Base-by-base conservation (phyloP, 306 rosid genomes). In the Lotus japonicus region DNA sequence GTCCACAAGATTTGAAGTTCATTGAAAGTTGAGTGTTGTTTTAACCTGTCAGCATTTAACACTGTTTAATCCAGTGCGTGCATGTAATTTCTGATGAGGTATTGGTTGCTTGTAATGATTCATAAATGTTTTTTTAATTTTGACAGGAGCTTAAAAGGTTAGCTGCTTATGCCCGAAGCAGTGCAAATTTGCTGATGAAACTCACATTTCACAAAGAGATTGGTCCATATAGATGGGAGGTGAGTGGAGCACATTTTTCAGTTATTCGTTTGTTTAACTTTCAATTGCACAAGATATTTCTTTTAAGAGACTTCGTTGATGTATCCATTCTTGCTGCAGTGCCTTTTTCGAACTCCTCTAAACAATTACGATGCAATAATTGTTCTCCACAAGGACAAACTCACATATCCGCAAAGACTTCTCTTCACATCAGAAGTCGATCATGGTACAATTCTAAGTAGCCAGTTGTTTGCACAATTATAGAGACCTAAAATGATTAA, bases 301-400 rank as follows among this genome's bases (percentile, higher is more conserved):
- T 67, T 60, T 58, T 31, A 7, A 33, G 62, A 57, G 10, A 35
- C 46, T 45, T 26, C 44, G 13, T 26, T 18, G 42, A 16, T 31
- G 51, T 75, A 67, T 75, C 7, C n/a, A 48, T 79, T 70, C 35
- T 79, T 71, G 76, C 63, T 77, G 80, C 87, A 94, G 99, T 85
- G 96, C 84, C 87, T 88, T 73, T 87, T 88, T 26, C 87, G 97
- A 70, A 94, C 95, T 73, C 99, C 99, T 68, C 83, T 94, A 79
- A 86, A 79, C 77, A 94, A 86, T 80, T 94, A 86, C 8, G 97
- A 94, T 44, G 99, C 95, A 2, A 70, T 94, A 57, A 70, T 94
- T 80, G 88, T 88, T 78, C 92, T 94, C 66, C 95, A 94, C 48
- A 78, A 88, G 79, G 99, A 86, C 68, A 94, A 78, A 76, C 87